Evolutionary conservation across 176 grass and related monocot genomes (phyloP).

Genomic region (Saccharum officinarum): DNA sequence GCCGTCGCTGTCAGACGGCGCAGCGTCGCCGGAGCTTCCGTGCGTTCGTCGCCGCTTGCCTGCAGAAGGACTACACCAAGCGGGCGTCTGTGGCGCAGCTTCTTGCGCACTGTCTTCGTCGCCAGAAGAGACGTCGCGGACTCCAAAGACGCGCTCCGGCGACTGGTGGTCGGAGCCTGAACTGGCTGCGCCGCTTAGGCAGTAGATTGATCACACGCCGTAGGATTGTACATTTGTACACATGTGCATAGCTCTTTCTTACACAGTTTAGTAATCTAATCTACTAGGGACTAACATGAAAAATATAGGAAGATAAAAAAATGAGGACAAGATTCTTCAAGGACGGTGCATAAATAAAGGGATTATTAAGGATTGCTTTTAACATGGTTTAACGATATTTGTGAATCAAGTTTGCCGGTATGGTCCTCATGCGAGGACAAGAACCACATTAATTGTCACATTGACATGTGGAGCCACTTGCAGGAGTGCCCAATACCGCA

Average conservation of each 20-base stretch:
- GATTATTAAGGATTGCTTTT: not conserved
- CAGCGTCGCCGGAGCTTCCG: conserved; percentile 32
- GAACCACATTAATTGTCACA: no score
- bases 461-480: no score
- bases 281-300: not conserved
- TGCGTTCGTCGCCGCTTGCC: conserved; percentile 38
- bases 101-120: conserved; percentile 54
- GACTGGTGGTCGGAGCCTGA: conserved; percentile 28
- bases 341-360: not conserved
- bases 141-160: conserved; percentile 11
- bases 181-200: not conserved
- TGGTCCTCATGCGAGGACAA: no score
- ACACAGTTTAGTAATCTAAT: not conserved
- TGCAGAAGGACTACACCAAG: conserved; percentile 43
- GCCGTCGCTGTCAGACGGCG: conserved; percentile 5
- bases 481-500: no score
- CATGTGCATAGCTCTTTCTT: not conserved
- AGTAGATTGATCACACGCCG: not conserved
- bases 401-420: not conserved
- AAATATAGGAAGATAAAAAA: not conserved
- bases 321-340: not conserved
- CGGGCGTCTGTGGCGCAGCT: conserved; percentile 42
- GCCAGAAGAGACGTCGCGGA: conserved; percentile 9
- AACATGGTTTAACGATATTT: not conserved
- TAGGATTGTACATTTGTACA: not conserved